Conservation (phyloP, 1,284 basidiomycete genomes). For the Termitomyces sp. region DNA sequence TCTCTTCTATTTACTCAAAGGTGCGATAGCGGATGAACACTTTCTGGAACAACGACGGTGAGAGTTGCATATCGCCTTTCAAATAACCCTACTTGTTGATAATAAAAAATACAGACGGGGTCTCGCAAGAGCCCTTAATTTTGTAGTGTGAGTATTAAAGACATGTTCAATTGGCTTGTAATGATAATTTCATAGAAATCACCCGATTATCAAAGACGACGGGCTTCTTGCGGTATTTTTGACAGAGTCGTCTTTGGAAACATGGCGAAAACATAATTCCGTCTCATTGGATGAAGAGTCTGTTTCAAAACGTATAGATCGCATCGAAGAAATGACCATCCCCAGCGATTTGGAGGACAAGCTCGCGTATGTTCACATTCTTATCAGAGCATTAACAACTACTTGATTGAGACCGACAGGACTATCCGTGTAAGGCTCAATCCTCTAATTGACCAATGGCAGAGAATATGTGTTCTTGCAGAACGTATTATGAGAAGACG, state of each 20-base stretch:
- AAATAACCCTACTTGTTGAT: not conserved
- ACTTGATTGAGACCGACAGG: slow-evolving; percentile 31
- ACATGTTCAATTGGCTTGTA: not conserved
- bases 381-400: slow-evolving; percentile 2
- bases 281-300: slow-evolving; percentile 86
- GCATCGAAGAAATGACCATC: slow-evolving; percentile 85
- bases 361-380: slow-evolving; percentile 52
- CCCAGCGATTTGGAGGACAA: slow-evolving; percentile 90
- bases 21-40: slow-evolving; percentile 64
- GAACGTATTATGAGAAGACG: slow-evolving; percentile 84
- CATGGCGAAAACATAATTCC: slow-evolving; percentile 74
- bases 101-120: slow-evolving; percentile 53
- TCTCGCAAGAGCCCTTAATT: slow-evolving; percentile 76
- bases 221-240: slow-evolving; percentile 79
- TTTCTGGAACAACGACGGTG: slow-evolving; percentile 87
- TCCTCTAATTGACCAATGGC: slow-evolving; percentile 83
- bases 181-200: slow-evolving; percentile 54
- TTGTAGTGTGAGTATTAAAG: slow-evolving; percentile 54
- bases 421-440: slow-evolving; percentile 67
- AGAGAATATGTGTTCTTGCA: slow-evolving; percentile 77
- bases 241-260: slow-evolving; percentile 75
- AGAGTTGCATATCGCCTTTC: slow-evolving; percentile 4
- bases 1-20: not conserved
- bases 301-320: slow-evolving; percentile 71
- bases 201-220: slow-evolving; percentile 85